These are phyloP conservation scores for Aspergillus thermomutatus DNA, from an alignment of 2,329 filamentous ascomycete species.

Conservation along the genomic window DNA sequence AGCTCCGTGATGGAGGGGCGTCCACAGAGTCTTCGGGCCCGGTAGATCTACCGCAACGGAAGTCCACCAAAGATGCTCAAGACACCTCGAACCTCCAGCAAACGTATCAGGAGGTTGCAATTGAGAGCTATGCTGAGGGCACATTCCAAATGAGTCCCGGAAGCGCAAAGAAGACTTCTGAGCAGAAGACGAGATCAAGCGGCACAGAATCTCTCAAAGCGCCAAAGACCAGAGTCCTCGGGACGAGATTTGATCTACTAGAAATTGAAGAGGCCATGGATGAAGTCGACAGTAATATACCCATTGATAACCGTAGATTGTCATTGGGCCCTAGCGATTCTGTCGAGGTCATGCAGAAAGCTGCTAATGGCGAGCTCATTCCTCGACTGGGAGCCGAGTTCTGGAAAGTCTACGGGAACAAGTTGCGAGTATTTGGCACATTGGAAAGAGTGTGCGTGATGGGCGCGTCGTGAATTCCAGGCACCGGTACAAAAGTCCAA, in stretches of 20 bases:
- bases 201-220: background rate
- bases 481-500: background rate
- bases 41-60: background rate
- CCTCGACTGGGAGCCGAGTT: slow-evolving; percentile 52
- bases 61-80: background rate
- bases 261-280: slow-evolving; percentile 15
- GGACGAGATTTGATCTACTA: slow-evolving; percentile 29
- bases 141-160: background rate
- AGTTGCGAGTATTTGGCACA: slow-evolving; percentile 59
- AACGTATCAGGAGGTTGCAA: background rate
- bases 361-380: slow-evolving; percentile 44
- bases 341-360: slow-evolving; percentile 18
- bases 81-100: background rate
- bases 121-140: background rate
- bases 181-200: background rate
- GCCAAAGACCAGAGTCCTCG: slow-evolving; percentile 7
- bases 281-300: background rate
- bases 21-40: background rate
- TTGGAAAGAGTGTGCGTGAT: slow-evolving; percentile 47
- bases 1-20: slow-evolving; percentile 43
- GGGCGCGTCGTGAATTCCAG: background rate
- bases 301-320: background rate
- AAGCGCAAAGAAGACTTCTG: background rate
- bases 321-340: background rate
- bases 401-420: slow-evolving; percentile 59